Base-by-base conservation (phyloP, 2,329 filamentous ascomycete genomes). In the Helminthosporium solani region DNA sequence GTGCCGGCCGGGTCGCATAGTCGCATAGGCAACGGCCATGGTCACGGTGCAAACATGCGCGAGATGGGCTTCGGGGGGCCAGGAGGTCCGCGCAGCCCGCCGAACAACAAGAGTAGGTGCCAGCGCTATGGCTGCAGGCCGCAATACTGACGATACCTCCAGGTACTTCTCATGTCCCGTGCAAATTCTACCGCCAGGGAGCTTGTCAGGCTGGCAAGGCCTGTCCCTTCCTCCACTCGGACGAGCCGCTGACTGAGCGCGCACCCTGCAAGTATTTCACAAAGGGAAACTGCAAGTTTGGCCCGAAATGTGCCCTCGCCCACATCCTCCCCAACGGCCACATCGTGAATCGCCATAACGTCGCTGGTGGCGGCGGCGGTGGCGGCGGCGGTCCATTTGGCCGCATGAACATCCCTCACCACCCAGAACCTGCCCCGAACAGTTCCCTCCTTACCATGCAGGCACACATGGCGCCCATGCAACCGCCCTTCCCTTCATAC, bases 211-310 rank as follows among this genome's bases (percentile, higher is more conserved):
- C 94, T 47, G 94, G 94, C 60, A 88, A 88, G 70, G 90, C 91
- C 56, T 99, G 94, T 75, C 94, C 94, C 33, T 99, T 97, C 74
- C 89, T 90, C 62, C 94, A 99, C 75, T 92, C 95, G 54, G 84
- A 94, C 54, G 88, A 94, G 67, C 81, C 85, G 23, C 83, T 90
- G 33, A 82, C 87, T 41, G 90, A 96, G 70, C 91, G 88, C 52
- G 84, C 95, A 56, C 83, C 83, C 11, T 99, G 94, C 85, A 99
- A 97, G 75, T 99, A 97, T 75, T 99, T 97, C 71, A 88, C 91
- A 66, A 99, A 97, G 86, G 94, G 94, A 58, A 96, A 96, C 73
- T 99, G 94, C 84, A 97, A 97, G 72, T 99, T 97, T 70, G 94
- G 94, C 52, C 88, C 90, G 54, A 97, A 97, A 74, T 99, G 94